Evolutionary conservation across 495 filamentous ascomycete species (phyloP).

Genomic region (Trypethelium eluteriae): DNA sequence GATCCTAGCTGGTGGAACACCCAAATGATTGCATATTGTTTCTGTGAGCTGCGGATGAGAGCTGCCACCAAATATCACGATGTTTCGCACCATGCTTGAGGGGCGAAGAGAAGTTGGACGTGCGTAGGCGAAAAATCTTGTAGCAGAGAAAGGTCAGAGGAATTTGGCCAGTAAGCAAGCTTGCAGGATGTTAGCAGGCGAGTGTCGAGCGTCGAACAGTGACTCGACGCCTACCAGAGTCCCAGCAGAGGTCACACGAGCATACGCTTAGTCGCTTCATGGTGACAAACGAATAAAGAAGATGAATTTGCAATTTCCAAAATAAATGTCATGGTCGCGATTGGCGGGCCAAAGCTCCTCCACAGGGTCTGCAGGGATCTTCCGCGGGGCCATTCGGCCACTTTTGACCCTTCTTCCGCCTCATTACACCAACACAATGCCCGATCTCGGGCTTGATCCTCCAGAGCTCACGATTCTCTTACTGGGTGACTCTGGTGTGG

Average conservation of each 20-base stretch:
- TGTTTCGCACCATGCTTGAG: constrained; percentile 77
- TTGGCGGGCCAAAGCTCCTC: constrained; percentile 7
- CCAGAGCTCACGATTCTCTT: constrained; percentile 60
- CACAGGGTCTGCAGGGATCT: background rate
- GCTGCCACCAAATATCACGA: constrained; percentile 86
- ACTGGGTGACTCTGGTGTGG: constrained; percentile 70
- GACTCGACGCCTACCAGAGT: background rate
- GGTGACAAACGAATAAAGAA: background rate
- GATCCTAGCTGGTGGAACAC: constrained; percentile 72
- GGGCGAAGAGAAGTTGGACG: background rate
- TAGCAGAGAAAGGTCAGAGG: background rate
- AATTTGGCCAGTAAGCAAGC: background rate
- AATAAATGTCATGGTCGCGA: constrained; percentile 6
- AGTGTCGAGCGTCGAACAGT: background rate
- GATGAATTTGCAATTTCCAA: background rate
- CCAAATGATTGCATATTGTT: constrained; percentile 76
- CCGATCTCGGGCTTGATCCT: constrained; percentile 7
- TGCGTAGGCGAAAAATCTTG: background rate
- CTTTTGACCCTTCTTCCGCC: background rate
- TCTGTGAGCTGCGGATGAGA: constrained; percentile 84
- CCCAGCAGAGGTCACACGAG: constrained; percentile 8
- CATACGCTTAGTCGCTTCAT: background rate
- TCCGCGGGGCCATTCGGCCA: background rate
- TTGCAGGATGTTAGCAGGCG: background rate
- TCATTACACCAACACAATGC: constrained; percentile 4